Evolutionary conservation across 1,284 basidiomycete species (phyloP).

Genomic region (Moesziomyces sp.): DNA sequence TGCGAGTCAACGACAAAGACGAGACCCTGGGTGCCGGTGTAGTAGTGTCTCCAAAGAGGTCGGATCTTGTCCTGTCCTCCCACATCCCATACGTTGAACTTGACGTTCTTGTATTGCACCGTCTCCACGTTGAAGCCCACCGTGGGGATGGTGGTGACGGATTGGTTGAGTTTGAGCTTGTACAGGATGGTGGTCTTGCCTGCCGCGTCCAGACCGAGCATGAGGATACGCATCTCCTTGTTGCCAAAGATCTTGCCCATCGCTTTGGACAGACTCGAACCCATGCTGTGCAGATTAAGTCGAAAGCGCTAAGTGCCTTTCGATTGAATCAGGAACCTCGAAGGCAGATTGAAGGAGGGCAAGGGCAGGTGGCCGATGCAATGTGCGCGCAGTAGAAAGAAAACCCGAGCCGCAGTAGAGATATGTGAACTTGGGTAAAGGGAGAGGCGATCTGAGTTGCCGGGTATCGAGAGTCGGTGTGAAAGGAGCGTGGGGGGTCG

Average conservation of each 20-base stretch:
- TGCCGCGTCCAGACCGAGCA: constrained; percentile 94
- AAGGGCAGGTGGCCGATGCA: background rate
- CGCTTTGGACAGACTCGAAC: constrained; percentile 73
- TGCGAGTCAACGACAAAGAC: constrained; percentile 78
- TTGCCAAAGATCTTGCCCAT: constrained; percentile 93
- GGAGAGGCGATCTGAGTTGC: background rate
- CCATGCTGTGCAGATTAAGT: constrained; percentile 40
- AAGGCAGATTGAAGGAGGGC: background rate
- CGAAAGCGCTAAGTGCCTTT: background rate
- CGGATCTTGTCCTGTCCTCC: constrained; percentile 71
- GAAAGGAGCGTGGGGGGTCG: background rate
- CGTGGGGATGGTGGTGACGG: constrained; percentile 98
- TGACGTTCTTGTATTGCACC: constrained; percentile 70
- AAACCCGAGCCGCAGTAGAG: too few relatives aligned
- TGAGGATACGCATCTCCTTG: constrained; percentile 92
- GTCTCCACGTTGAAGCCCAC: constrained; percentile 74
- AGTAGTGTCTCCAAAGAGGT: constrained; percentile 92
- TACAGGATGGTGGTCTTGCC: constrained; percentile 86
- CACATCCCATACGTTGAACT: constrained; percentile 68
- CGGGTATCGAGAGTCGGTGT: background rate
- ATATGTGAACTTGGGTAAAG: too few relatives aligned
- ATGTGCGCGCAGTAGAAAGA: background rate
- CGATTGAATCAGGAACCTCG: background rate
- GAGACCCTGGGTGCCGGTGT: constrained; percentile 74
- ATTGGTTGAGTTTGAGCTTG: constrained; percentile 99